A percentile compares a stretch with the other conserved stretches of the same genome.
These are phyloP conservation scores for Phragmites australis DNA, from an alignment of 176 grass and related monocot species.

Conservation along the genomic window DNA sequence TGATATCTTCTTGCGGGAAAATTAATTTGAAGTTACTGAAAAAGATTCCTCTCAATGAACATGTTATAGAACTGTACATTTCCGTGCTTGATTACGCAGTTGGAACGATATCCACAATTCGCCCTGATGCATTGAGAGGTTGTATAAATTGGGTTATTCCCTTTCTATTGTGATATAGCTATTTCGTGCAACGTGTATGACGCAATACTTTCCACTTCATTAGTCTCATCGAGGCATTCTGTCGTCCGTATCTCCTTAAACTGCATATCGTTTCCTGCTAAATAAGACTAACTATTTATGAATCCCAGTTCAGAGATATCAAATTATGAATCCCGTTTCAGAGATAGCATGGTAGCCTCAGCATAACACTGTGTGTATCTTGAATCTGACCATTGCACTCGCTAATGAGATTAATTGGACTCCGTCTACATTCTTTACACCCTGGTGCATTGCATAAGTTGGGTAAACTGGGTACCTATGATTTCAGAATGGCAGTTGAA, in stretches of 20 bases:
- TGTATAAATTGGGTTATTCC: not conserved
- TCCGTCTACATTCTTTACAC: slow-evolving; percentile 13
- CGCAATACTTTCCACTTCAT: not conserved
- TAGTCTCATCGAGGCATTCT: too few relatives aligned
- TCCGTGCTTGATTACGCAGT: not conserved
- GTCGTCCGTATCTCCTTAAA: too few relatives aligned
- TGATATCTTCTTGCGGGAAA: not conserved
- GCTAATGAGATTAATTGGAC: not conserved
- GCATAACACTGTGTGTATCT: not conserved
- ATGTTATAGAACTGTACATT: not conserved
- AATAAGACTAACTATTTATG: too few relatives aligned
- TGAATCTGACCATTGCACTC: slow-evolving; percentile 5
- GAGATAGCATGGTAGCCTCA: slow-evolving; percentile 5
- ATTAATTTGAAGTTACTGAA: not conserved
- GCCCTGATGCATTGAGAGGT: not conserved
- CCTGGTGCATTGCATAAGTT: not conserved
- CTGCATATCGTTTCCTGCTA: too few relatives aligned
- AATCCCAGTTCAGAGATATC: too few relatives aligned
- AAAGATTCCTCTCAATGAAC: not conserved
- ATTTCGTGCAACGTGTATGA: not conserved
- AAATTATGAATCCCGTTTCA: too few relatives aligned
- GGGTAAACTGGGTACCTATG: not conserved
- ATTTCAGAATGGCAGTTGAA: slow-evolving; percentile 1
- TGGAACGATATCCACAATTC: not conserved
- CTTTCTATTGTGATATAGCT: not conserved